Evolutionary conservation across 768 basidiomycete species (phyloP), one percentile per base, ranked within the genome.

Genomic region (Kwoniella dendrophila): DNA sequence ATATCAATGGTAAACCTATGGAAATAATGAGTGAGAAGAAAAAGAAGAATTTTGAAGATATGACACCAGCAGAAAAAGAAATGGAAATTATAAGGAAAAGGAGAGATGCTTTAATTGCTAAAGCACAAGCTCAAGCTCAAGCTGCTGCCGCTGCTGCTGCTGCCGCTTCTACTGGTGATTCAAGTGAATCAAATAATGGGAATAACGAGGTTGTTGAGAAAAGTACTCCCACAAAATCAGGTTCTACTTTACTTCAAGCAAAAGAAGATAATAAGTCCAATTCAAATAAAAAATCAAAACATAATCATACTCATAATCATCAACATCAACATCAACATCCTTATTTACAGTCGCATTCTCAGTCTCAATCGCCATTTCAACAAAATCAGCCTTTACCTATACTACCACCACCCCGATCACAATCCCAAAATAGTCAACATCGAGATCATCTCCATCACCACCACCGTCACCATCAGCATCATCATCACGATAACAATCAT

Each of bases 21-120:
- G n/a, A n/a, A n/a, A n/a, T n/a, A n/a, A n/a, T n/a, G n/a, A n/a
- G n/a, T n/a, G n/a, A 5, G 18, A 10, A 12, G 16, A 34, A 3
- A 8, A 47, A 33, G 29, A 45, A 55, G 33, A 55, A 24, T 29
- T n/a, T 54, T n/a, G 47, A 59, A 26, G 62, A 55, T 27, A 50
- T 56, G 54, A 51, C 67, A 18, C 43, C 57, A 11, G 72, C 72
- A 3, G 74, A 75, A 50, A 59, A 56, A 48, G 74, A 75, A 33
- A 75, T 75, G 74, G 67, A 71, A 33, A 36, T 68, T 2, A 73
- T 75, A 11, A 52, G 70, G 10, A 60, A 61, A 32, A 47, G 74
- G 3, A 32, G 74, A 33, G 74, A 75, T 43, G 60, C 52, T 10
- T 56, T 75, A 33, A 75, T 68, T 34, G 68, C 68, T 16, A 67